These are phyloP conservation scores for Mrakiaceae sp. DNA, from an alignment of 1,284 basidiomycete species.

Conservation along the genomic window DNA sequence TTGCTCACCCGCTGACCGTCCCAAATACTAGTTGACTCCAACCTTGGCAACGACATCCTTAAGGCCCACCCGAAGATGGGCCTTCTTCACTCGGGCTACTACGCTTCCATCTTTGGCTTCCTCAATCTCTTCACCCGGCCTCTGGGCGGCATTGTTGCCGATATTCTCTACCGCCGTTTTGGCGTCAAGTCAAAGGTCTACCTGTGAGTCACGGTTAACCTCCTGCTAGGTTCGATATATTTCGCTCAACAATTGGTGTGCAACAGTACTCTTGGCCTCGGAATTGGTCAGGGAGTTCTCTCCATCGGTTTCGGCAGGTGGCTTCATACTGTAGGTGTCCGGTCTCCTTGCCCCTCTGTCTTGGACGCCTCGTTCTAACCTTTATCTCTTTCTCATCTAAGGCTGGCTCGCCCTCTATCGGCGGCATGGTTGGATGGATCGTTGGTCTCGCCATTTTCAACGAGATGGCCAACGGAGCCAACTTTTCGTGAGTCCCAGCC, in stretches of 20 bases:
- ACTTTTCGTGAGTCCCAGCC: conserved; percentile 39
- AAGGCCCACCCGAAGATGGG: conserved; percentile 37
- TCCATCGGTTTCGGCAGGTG: conserved; percentile 43
- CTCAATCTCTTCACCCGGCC: conserved; percentile 47
- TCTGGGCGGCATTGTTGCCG: conserved; percentile 44
- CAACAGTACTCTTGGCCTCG: conserved; percentile 37
- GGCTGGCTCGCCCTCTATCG: conserved; percentile 8
- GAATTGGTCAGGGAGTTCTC: conserved; percentile 41
- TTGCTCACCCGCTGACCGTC: conserved; percentile 41
- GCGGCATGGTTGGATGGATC: background rate
- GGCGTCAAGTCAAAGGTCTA: conserved; percentile 47
- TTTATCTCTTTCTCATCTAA: conserved; percentile 1
- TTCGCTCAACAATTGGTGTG: no score
- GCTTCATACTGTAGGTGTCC: conserved; percentile 27
- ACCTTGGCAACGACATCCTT: conserved; percentile 44
- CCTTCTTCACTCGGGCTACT: conserved; percentile 47
- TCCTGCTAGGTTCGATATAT: no score
- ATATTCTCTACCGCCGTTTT: conserved; percentile 40
- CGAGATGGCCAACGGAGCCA: conserved; percentile 43
- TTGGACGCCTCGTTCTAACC: no score
- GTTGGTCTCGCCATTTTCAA: conserved; percentile 34
- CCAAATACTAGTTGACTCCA: conserved; percentile 49
- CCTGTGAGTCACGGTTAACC: background rate
- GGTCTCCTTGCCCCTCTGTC: conserved; percentile 7
- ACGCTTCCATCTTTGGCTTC: conserved; percentile 31